Percentiles rank a stretch among this genome's conserved stretches.
Evolutionary conservation across 2,329 filamentous ascomycete species (phyloP).

Genomic region (Pseudocercospora macadamiae): DNA sequence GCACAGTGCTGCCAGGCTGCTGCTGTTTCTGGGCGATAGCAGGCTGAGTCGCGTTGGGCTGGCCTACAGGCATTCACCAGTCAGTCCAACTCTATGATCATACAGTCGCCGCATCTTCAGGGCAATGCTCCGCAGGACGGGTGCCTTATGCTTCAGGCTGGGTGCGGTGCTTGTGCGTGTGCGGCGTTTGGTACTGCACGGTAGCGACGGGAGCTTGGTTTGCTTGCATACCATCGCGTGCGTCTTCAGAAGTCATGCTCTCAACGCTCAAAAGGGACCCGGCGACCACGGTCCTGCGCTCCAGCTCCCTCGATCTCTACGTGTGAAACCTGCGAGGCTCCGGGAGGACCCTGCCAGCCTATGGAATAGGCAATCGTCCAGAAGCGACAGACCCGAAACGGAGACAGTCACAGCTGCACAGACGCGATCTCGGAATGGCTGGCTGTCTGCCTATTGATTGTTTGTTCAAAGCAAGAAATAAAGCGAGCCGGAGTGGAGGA

Average conservation of each 20-base stretch:
- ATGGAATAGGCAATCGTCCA: background rate
- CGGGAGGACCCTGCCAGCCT: background rate
- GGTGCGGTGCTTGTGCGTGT: too few species aligned
- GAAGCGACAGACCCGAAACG: background rate
- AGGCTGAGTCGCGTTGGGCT: slow-evolving; percentile 16
- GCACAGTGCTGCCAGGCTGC: slow-evolving; percentile 15
- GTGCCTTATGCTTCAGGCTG: too few species aligned
- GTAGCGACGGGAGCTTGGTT: background rate
- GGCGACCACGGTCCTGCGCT: background rate
- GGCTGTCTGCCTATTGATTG: background rate
- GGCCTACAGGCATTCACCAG: slow-evolving; percentile 8
- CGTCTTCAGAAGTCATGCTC: background rate
- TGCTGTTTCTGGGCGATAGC: slow-evolving; percentile 14
- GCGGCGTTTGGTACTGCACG: too few species aligned
- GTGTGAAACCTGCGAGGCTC: background rate
- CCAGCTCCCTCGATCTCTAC: background rate
- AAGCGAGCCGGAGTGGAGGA: background rate
- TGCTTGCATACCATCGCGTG: slow-evolving; percentile 4
- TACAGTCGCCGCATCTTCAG: background rate
- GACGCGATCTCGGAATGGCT: background rate
- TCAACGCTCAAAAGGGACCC: background rate
- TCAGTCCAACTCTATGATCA: slow-evolving; percentile 1
- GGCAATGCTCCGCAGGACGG: background rate
- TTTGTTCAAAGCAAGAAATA: background rate
- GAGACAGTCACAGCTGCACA: background rate